A percentile compares a stretch with the other conserved stretches of the same genome.
Conservation (phyloP, 208 protist species). For the Trypanosoma vivax region DNA sequence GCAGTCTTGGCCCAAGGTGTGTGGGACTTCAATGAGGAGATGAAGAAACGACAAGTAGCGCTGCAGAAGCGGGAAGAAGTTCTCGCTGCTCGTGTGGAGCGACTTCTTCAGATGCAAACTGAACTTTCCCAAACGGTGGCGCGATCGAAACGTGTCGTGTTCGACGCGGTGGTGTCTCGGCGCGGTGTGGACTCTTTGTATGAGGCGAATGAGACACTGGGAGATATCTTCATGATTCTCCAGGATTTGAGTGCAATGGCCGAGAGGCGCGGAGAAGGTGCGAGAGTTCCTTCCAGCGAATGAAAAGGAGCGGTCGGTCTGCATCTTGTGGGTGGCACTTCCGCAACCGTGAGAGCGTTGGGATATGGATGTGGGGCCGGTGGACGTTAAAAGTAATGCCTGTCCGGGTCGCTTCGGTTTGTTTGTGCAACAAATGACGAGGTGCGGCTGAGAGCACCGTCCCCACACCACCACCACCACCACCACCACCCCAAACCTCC, state of each 20-base stretch:
- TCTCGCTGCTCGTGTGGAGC: conserved; percentile 22
- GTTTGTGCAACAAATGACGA: too few species aligned
- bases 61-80: conserved; percentile 21
- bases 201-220: conserved; percentile 59
- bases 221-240: conserved; percentile 51
- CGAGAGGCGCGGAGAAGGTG: conserved; percentile 6
- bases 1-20: conserved; percentile 10
- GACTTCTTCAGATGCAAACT: conserved; percentile 16
- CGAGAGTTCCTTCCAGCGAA: not conserved
- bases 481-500: too few species aligned
- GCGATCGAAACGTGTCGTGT: conserved; percentile 31
- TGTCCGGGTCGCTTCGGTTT: too few species aligned
- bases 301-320: too few species aligned
- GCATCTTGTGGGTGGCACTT: too few species aligned
- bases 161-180: conserved; percentile 65
- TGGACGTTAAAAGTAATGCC: too few species aligned
- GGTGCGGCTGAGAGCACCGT: too few species aligned
- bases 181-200: conserved; percentile 36
- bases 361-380: too few species aligned
- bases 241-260: conserved; percentile 28
- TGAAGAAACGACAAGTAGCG: conserved; percentile 14
- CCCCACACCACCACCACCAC: too few species aligned
- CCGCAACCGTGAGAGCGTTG: too few species aligned
- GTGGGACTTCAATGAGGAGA: conserved; percentile 2
- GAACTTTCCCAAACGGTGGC: conserved; percentile 12